Percentiles rank a stretch among this genome's conserved stretches.
phyloP scores from a whole-genome alignment of 345 rosid genomes.

The Acer negundo region DNA sequence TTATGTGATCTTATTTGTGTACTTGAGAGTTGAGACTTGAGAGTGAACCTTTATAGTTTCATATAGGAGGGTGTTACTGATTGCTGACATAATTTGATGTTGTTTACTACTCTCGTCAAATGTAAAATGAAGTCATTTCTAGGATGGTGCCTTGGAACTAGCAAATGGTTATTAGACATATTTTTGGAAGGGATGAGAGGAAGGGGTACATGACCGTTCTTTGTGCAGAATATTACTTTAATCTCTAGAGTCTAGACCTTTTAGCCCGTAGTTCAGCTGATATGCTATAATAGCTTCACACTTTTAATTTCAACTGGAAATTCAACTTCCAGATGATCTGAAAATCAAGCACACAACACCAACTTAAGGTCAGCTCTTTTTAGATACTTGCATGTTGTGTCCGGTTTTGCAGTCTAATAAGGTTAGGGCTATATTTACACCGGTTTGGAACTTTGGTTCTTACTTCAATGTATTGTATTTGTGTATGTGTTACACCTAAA shows the following conservation, averaged over 20 bases:
- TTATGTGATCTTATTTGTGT: background rate
- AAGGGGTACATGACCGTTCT: background rate
- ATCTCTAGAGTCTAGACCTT: background rate
- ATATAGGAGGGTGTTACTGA: background rate
- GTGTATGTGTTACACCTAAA: background rate
- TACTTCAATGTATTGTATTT: background rate
- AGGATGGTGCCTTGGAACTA: background rate
- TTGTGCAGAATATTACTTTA: background rate
- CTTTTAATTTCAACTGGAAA: background rate
- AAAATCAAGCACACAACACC: background rate
- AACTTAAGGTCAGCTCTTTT: background rate
- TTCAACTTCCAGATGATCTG: background rate
- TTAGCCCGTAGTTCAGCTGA: background rate
- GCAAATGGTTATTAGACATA: background rate
- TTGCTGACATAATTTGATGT: background rate
- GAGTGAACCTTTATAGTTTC: background rate
- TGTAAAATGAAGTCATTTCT: background rate
- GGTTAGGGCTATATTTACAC: background rate
- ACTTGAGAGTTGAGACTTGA: background rate
- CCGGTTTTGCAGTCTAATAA: background rate
- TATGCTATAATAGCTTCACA: background rate
- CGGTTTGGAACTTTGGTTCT: background rate
- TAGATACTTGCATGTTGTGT: background rate
- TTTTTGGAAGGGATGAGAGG: background rate
- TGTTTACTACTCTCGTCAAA: background rate